phyloP scores from a whole-genome alignment of 2,329 filamentous ascomycete species.

The Aspergillus sclerotialis region DNA sequence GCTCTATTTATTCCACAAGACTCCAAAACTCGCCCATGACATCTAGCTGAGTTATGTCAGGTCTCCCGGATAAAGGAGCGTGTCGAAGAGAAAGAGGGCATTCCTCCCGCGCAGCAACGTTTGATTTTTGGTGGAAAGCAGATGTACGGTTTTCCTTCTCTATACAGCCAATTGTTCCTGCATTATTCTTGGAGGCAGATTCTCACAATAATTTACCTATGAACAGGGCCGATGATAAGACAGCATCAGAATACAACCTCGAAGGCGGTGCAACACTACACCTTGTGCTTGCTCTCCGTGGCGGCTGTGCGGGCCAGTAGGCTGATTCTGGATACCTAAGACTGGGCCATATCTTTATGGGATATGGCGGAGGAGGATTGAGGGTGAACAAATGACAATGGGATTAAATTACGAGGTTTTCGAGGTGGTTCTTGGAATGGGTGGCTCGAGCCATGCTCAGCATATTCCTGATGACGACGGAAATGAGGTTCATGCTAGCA shows the following conservation, averaged over 20 bases:
- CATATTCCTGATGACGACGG: too few relatives aligned
- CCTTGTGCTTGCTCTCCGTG: slow-evolving; percentile 87
- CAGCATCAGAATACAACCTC: slow-evolving; percentile 80
- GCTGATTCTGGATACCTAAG: slow-evolving; percentile 8
- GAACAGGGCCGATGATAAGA: slow-evolving; percentile 85
- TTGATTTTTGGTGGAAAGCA: slow-evolving; percentile 97
- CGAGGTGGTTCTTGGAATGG: too few relatives aligned
- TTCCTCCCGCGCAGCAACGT: slow-evolving; percentile 92
- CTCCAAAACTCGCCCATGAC: too few relatives aligned
- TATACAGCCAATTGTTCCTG: background rate
- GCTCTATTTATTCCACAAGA: too few relatives aligned
- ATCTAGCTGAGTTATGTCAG: too few relatives aligned
- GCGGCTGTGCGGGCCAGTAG: slow-evolving; percentile 39
- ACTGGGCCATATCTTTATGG: slow-evolving; percentile 9
- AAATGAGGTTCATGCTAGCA: too few relatives aligned
- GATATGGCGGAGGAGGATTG: too few relatives aligned
- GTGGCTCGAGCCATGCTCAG: too few relatives aligned
- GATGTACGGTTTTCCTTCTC: slow-evolving; percentile 57
- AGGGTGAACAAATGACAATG: too few relatives aligned
- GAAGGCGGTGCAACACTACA: slow-evolving; percentile 90
- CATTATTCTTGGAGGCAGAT: too few relatives aligned
- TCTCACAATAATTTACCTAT: background rate
- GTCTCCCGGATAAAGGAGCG: slow-evolving; percentile 97
- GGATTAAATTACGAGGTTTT: too few relatives aligned
- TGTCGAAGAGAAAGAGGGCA: slow-evolving; percentile 98